Evolutionary conservation across 345 rosid species (phyloP), one percentile per base, ranked within the genome.

Genomic region (Diplotaxis tenuifolia): DNA sequence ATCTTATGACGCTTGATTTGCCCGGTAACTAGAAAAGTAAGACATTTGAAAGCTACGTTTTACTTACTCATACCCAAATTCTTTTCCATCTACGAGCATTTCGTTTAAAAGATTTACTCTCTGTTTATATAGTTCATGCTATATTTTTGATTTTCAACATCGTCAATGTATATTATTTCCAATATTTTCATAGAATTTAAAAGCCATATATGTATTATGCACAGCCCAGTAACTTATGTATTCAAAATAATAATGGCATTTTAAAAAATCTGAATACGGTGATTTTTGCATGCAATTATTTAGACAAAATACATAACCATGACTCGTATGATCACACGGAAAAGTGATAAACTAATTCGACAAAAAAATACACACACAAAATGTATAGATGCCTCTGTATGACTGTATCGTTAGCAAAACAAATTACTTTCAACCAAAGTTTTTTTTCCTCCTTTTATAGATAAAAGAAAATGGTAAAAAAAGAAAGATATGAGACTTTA

Each of bases 401-500:
- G n/a, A n/a, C n/a, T n/a, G n/a, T n/a, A n/a, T n/a, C n/a, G n/a
- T n/a, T n/a, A n/a, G n/a, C n/a, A n/a, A n/a, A n/a, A n/a, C n/a
- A n/a, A n/a, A n/a, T n/a, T n/a, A n/a, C n/a, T n/a, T n/a, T 42
- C 28, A 25, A 42, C n/a, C 50, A 12, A 42, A 42, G 4, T 0
- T 14, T 40, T 47, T 66, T 76, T 29, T 16, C 57, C 61, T 50
- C 60, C 60, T 62, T 22, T 80, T 75, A 66, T 74, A 55, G 58
- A 59, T 53, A 25, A 15, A 68, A 60, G 60, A 64, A 42, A 53
- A 67, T 62, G 58, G 32, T 80, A 68, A 47, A 56, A 58, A 49
- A 57, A 65, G 71, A 49, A 57, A 65, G 71, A 71, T 78, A 12
- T 74, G 75, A 67, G 78, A 29, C 67, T 56, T 4, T 79, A 82